Evolutionary conservation across 1,284 basidiomycete species (phyloP).

Genomic region (Cutaneotrichosporon dermatis): DNA sequence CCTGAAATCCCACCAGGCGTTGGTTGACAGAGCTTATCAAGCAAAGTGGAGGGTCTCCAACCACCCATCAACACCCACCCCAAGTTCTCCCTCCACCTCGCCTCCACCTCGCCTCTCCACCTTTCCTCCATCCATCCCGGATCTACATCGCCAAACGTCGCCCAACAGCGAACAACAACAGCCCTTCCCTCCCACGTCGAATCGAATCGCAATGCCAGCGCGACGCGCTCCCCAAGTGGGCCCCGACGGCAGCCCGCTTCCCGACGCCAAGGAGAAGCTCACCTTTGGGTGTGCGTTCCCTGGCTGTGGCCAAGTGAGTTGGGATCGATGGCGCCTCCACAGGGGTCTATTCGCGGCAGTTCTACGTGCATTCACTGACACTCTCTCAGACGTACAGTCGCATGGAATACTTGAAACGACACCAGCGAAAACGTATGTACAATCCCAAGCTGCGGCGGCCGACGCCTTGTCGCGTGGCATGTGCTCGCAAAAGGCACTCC

Average conservation of each 20-base stretch:
- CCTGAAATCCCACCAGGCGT: neutral
- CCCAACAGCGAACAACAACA: neutral
- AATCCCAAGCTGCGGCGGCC: neutral
- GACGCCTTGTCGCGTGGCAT: neutral
- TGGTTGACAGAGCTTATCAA: neutral
- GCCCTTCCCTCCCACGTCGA: neutral
- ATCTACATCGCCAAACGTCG: too few species aligned
- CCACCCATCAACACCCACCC: neutral
- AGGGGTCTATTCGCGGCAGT: too few species aligned
- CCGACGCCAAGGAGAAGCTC: constrained; percentile 42
- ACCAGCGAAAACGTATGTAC: constrained; percentile 49
- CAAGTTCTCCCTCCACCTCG: constrained; percentile 6
- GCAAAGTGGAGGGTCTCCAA: constrained; percentile 4
- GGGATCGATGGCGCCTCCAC: too few species aligned
- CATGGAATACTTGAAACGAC: constrained; percentile 49
- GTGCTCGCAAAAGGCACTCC: neutral
- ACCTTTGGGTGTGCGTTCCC: constrained; percentile 42
- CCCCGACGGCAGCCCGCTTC: constrained; percentile 19
- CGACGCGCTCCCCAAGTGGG: constrained; percentile 15
- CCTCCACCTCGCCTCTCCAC: constrained; percentile 3
- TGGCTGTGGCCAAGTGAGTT: constrained; percentile 43
- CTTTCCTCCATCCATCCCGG: neutral
- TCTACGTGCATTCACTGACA: constrained; percentile 5
- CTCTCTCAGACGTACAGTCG: constrained; percentile 41
- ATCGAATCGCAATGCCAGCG: constrained; percentile 16